Base-by-base conservation (phyloP, 1,139 yeast species). In the Hanseniaspora sp. region DNA sequence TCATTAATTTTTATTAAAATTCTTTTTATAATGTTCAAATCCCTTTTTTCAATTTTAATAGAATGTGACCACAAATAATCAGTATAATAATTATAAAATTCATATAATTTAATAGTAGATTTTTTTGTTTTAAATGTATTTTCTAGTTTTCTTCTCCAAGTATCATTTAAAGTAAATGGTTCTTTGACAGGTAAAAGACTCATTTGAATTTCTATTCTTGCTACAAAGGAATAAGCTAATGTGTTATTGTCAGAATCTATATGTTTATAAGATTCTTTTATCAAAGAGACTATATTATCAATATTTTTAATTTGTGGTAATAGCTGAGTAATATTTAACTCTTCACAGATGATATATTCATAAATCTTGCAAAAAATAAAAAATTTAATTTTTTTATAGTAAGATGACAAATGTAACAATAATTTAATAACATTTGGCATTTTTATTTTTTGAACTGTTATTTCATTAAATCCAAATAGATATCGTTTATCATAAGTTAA, bases 361-460 rank as follows among this genome's bases (percentile, higher is more conserved):
- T 64, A 48, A 55, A 65, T 62, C 54, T 67, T 67, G 40, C 66
- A 53, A 2, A 67, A 67, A 47, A 64, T 63, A 18, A 66, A 55
- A 5, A 60, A 56, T 56, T 61, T 63, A 29, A 55, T 57, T 6
- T 56, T 48, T 8, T 65, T 60, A 35, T 61, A 47, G 12, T 59
- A 39, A 2, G 63, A 57, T 42, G 60, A 65, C 39, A 63, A 56
- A 56, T 64, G 64, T 31, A 67, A 57, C n/a, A 66, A 33, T 46
- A 59, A 60, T 34, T 56, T 56, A 28, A 65, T 52, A n/a, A 54
- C 39, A 35, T 46, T 45, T 4, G 35, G 34, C 30, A 51, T 18
- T 35, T 54, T 49, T 31, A 34, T 40, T 30, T 28, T 45, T 12
- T 8, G 8, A 13, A 13, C 17, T 6, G 39, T 18, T 17, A 5